Evolutionary conservation across 1,139 yeast species (phyloP).

Genomic region (Blastobotrys persicus): DNA sequence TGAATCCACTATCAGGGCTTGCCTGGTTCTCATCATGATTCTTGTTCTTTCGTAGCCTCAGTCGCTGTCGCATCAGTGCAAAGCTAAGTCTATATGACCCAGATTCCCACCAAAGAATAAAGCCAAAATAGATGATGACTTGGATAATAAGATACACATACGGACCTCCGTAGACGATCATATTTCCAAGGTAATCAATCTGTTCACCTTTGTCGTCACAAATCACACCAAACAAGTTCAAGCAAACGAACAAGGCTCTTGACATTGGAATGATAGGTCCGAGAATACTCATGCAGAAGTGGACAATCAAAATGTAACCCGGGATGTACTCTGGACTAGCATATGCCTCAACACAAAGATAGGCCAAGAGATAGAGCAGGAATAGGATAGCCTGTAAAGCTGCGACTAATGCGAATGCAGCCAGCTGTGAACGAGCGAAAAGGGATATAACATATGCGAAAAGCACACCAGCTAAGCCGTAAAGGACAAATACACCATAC

Average conservation of each 20-base stretch:
- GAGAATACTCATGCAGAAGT: slow-evolving; percentile 33
- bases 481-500: slow-evolving; percentile 35
- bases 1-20: neutral
- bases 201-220: slow-evolving; percentile 28
- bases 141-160: slow-evolving; percentile 36
- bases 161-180: slow-evolving; percentile 39
- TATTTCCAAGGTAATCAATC: slow-evolving; percentile 32
- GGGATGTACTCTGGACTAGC: slow-evolving; percentile 33
- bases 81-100: slow-evolving; percentile 29
- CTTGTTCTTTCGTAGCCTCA: neutral
- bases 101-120: slow-evolving; percentile 38
- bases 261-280: slow-evolving; percentile 35
- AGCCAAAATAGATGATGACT: slow-evolving; percentile 25
- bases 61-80: slow-evolving; percentile 2
- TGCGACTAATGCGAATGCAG: slow-evolving; percentile 40
- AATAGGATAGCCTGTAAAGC: slow-evolving; percentile 36
- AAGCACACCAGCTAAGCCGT: slow-evolving; percentile 34
- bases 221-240: slow-evolving; percentile 37
- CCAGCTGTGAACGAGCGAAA: slow-evolving; percentile 36
- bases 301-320: slow-evolving; percentile 26
- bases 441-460: slow-evolving; percentile 36
- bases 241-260: slow-evolving; percentile 35
- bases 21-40: neutral
- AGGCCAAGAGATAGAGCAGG: slow-evolving; percentile 36
- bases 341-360: slow-evolving; percentile 34